Base-by-base conservation (phyloP, 306 rosid species). In the Cicer cuneatum region DNA sequence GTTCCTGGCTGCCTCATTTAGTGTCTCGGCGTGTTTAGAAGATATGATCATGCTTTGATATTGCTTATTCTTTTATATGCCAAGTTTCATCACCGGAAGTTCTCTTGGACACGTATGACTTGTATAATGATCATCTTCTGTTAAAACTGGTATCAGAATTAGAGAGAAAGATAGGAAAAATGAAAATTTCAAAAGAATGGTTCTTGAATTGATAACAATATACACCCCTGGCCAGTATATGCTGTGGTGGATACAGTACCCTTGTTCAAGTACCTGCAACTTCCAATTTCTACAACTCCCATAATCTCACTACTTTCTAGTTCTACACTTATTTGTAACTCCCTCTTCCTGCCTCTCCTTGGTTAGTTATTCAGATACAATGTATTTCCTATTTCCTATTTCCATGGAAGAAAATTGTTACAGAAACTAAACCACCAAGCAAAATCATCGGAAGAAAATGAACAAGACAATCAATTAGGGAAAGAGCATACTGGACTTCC, bases 1-100 rank as follows among this genome's bases (percentile, higher is more conserved):
- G 61, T 53, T 60, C 58, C 80, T 1, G 66, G 41, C 53, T 56
- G 62, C 15, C 29, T 63, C 61, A 13, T 69, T 68, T 14, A 39
- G 47, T 16, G 38, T 37, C 49, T 51, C 74, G 38, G 8, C 16
- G 11, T 14, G 47, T 76, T 54, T 76, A 64, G 53, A 64, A 53
- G 15, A 45, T 18, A 10, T 53, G 41, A 49, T 16, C 40, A 11
- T 77, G 69, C 40, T 66, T 24, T 24, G 33, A 24, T 24, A 24
- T 24, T 24, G 33, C 33, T 3, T 56, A 8, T 53, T 61, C 62
- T 66, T 19, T 24, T 61, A 56, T 41, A 12, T 64, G 61, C 13
- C n/a, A n/a, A n/a, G n/a, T n/a, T 29, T 29, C 35, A 29, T 29
- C 35, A 29, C 3, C 0, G 35, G 35, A 29, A 29, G 5, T 3